Conservation (phyloP, 2,329 filamentous ascomycete species). For the Alternaria novae-zelandiae region DNA sequence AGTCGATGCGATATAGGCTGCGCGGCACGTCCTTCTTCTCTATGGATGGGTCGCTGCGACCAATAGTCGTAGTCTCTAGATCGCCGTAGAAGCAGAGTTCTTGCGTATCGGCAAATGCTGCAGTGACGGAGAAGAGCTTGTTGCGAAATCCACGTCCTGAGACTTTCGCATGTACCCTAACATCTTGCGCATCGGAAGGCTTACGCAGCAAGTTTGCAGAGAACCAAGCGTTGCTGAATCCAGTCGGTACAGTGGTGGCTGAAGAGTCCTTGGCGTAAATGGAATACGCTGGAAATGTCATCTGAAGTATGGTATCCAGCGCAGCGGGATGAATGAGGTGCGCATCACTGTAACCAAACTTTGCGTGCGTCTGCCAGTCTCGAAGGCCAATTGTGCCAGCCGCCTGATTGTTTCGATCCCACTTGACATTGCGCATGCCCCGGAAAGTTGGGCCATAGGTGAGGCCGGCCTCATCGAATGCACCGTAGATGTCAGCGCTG, state of each 20-base stretch:
- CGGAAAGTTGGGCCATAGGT: constrained; percentile 23
- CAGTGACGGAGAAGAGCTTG: constrained; percentile 13
- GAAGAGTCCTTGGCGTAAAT: constrained; percentile 13
- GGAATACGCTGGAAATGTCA: constrained; percentile 14
- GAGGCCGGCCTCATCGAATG: constrained; percentile 14
- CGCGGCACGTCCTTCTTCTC: background rate
- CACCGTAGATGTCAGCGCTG: constrained; percentile 13
- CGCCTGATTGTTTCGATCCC: constrained; percentile 6
- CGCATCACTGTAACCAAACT: constrained; percentile 2
- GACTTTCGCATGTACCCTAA: constrained; percentile 13
- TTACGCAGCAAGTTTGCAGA: constrained; percentile 1
- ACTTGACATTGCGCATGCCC: constrained; percentile 13
- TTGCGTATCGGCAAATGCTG: constrained; percentile 1
- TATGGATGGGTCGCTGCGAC: background rate
- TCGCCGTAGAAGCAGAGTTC: constrained; percentile 13
- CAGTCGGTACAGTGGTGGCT: constrained; percentile 16
- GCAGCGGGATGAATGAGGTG: constrained; percentile 25
- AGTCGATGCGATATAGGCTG: constrained; percentile 12
- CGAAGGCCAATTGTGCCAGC: constrained; percentile 6
- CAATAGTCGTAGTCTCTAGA: constrained; percentile 20
- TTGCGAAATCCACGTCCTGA: constrained; percentile 16
- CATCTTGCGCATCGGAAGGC: background rate
- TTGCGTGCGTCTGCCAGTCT: constrained; percentile 14
- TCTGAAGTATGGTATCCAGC: constrained; percentile 23
- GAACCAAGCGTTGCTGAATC: constrained; percentile 19